Evolutionary conservation across 768 basidiomycete species (phyloP).

Genomic region (Lactarius sanguifluus): DNA sequence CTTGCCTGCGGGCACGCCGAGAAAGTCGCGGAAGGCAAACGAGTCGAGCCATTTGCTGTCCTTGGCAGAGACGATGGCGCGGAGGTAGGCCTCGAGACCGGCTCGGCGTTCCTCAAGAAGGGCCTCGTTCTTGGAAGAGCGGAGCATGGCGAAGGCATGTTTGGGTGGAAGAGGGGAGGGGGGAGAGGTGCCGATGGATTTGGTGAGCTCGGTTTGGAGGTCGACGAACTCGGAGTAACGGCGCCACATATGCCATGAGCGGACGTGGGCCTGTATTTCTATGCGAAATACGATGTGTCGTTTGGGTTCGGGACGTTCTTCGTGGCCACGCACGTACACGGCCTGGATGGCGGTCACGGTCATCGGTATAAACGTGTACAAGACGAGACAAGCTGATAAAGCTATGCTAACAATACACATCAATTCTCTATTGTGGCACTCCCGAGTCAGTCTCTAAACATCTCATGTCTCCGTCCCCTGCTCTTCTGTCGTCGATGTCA

Average conservation of each 20-base stretch:
- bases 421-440: slow-evolving; percentile 16
- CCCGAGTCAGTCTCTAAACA: slow-evolving; percentile 9
- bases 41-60: slow-evolving; percentile 82
- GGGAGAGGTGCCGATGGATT: slow-evolving; percentile 76
- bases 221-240: slow-evolving; percentile 95
- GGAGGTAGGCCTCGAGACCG: slow-evolving; percentile 81
- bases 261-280: slow-evolving; percentile 82
- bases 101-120: slow-evolving; percentile 73
- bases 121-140: slow-evolving; percentile 55
- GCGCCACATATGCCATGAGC: slow-evolving; percentile 91
- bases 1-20: slow-evolving; percentile 72
- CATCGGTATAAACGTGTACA: slow-evolving; percentile 12
- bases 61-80: slow-evolving; percentile 78
- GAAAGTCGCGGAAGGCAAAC: slow-evolving; percentile 81
- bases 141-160: slow-evolving; percentile 68
- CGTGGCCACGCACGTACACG: slow-evolving; percentile 64
- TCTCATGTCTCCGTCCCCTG: slow-evolving; percentile 3
- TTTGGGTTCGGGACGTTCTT: slow-evolving; percentile 68
- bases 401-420: slow-evolving; percentile 21
- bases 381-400: slow-evolving; percentile 4
- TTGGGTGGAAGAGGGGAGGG: slow-evolving; percentile 84
- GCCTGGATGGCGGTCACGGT: slow-evolving; percentile 75
- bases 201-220: slow-evolving; percentile 77
- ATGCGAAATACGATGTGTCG: slow-evolving; percentile 82
- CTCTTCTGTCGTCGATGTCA: slow-evolving; percentile 8